Evolutionary conservation across 2,329 filamentous ascomycete genomes (phyloP).

Genomic region (Dendrostoma leiphaemia): DNA sequence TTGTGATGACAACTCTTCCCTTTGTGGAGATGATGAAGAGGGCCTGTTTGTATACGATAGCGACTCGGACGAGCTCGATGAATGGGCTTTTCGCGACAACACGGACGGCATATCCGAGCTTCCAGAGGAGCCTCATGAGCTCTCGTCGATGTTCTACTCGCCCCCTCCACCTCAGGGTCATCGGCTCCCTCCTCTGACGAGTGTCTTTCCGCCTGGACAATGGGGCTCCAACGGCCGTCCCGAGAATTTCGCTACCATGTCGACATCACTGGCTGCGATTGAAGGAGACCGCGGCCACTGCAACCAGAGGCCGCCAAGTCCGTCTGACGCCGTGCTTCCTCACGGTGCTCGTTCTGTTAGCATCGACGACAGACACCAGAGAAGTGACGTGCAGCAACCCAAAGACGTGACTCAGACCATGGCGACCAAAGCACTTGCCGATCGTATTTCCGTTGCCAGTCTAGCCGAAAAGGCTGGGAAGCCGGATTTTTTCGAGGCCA

Average conservation of each 20-base stretch:
- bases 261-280: background rate
- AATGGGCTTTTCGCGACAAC: no score
- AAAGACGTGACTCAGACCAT: background rate
- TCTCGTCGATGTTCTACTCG: background rate
- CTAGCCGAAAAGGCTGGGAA: constrained; percentile 25
- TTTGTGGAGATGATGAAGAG: background rate
- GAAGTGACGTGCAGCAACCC: background rate
- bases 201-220: background rate
- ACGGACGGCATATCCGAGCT: constrained; percentile 8
- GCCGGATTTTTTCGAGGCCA: constrained; percentile 25
- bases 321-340: constrained; percentile 19
- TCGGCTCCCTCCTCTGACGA: background rate
- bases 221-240: background rate
- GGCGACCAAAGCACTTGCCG: background rate
- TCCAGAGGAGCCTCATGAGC: background rate
- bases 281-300: background rate
- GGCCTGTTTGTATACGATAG: background rate
- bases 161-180: background rate
- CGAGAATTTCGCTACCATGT: background rate
- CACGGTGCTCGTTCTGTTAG: background rate
- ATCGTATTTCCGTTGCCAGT: constrained; percentile 4
- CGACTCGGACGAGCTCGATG: constrained; percentile 7
- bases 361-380: background rate
- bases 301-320: constrained; percentile 13
- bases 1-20: background rate